A percentile compares a stretch with the other conserved stretches of the same genome.
These are phyloP conservation scores for Kappamyces sp. DNA, from an alignment of 192 early-diverging fungal species.

Conservation along the genomic window DNA sequence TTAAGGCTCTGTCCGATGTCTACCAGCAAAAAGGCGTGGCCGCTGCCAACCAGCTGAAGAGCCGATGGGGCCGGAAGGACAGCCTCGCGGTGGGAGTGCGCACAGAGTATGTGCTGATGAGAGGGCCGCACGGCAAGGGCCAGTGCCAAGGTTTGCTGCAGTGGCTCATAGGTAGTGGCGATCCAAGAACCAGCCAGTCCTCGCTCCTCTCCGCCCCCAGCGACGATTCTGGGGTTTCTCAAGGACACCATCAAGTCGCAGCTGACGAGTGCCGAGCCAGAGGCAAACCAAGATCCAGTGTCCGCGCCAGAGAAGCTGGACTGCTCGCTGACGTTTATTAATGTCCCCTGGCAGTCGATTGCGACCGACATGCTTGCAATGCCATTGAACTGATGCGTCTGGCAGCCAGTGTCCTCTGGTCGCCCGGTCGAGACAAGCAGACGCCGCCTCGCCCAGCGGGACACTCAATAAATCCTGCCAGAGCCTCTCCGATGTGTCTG, in stretches of 20 bases:
- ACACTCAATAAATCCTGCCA: no score
- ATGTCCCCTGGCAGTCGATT: conserved; percentile 86
- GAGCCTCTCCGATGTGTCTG: no score
- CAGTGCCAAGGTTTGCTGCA: conserved; percentile 61
- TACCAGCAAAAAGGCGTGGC: conserved; percentile 67
- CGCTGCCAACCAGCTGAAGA: conserved; percentile 26
- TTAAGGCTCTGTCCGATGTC: conserved; percentile 71
- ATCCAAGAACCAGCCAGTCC: conserved; percentile 30
- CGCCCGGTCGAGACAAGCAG: no score
- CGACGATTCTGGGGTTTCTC: conserved; percentile 24
- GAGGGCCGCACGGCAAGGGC: conserved; percentile 81
- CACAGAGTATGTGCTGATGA: conserved; percentile 92
- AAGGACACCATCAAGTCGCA: conserved; percentile 40
- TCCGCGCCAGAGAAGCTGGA: conserved; percentile 63
- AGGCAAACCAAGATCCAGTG: conserved; percentile 31
- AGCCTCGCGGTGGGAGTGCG: conserved; percentile 52
- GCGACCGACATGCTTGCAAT: conserved; percentile 36
- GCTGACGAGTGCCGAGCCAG: conserved; percentile 17
- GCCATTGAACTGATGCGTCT: no score
- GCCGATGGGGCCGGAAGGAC: conserved; percentile 9
- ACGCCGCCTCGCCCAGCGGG: no score
- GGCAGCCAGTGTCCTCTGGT: no score
- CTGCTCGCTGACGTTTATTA: conserved; percentile 89
- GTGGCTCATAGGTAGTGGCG: conserved; percentile 40
- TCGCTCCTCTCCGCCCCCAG: conserved; percentile 12